Percentiles rank a stretch among this genome's conserved stretches.
phyloP scores from a whole-genome alignment of 768 basidiomycete species.

The Lentinula sp. region DNA sequence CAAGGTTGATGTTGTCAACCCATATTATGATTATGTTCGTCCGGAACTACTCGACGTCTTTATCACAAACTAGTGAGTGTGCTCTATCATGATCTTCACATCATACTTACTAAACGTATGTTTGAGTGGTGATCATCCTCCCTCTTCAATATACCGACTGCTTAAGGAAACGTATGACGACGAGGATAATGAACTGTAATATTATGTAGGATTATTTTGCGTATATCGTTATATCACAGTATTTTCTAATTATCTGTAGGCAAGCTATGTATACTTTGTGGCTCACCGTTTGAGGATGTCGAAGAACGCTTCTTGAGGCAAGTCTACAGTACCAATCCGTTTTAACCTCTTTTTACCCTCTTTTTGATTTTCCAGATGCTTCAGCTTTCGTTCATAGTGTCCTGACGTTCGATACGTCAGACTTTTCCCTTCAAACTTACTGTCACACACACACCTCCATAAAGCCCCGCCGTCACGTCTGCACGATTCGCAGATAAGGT shows the following conservation, averaged over 20 bases:
- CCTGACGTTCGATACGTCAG: conserved; percentile 30
- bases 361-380: conserved; percentile 86
- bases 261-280: no score
- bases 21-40: conserved; percentile 94
- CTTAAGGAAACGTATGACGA: conserved; percentile 96
- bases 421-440: not conserved
- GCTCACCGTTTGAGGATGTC: conserved; percentile 52
- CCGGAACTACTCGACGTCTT: conserved; percentile 91
- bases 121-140: conserved; percentile 88
- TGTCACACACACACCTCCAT: conserved; percentile 56
- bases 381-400: conserved; percentile 91
- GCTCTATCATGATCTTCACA: conserved; percentile 7
- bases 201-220: conserved; percentile 16
- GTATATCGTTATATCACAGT: conserved; percentile 2
- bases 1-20: conserved; percentile 89
- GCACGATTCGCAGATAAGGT: conserved; percentile 81
- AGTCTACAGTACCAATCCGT: conserved; percentile 77
- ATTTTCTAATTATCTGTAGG: conserved; percentile 11
- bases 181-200: conserved; percentile 79
- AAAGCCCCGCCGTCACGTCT: conserved; percentile 91
- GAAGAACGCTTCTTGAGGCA: conserved; percentile 96
- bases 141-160: conserved; percentile 86
- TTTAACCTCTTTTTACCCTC: conserved; percentile 90
- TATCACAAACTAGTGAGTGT: conserved; percentile 92
- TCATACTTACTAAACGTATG: no score